Conservation (phyloP, 2,329 filamentous ascomycete genomes). For the Neonectria sp. region DNA sequence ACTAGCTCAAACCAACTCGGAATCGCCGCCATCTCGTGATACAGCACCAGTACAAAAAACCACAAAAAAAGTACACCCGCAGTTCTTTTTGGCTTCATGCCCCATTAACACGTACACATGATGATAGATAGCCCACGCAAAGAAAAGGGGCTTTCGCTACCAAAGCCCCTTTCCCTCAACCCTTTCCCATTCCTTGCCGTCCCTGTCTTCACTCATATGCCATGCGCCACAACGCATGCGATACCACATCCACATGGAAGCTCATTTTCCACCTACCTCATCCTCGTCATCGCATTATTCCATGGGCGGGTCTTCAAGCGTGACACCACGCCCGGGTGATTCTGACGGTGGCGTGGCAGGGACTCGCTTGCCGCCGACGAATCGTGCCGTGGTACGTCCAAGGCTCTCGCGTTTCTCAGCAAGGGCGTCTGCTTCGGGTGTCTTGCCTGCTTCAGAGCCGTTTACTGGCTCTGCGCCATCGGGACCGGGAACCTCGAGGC, state of each 20-base stretch:
- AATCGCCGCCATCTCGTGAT: slow-evolving; percentile 46
- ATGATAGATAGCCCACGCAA: slow-evolving; percentile 33
- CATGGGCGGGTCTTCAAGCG: slow-evolving; percentile 68
- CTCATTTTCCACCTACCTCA: slow-evolving; percentile 23
- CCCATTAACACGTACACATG: slow-evolving; percentile 51
- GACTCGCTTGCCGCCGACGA: slow-evolving; percentile 67
- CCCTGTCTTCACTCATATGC: not conserved
- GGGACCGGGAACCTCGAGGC: slow-evolving; percentile 84
- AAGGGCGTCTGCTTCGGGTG: slow-evolving; percentile 40
- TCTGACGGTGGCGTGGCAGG: slow-evolving; percentile 52
- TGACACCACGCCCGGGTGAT: slow-evolving; percentile 59
- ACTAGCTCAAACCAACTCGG: slow-evolving; percentile 39
- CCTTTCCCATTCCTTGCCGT: slow-evolving; percentile 6
- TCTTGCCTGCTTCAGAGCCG: slow-evolving; percentile 52
- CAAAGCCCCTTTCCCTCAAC: not conserved
- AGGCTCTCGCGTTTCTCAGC: slow-evolving; percentile 76
- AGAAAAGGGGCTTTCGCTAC: slow-evolving; percentile 5
- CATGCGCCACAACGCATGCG: slow-evolving; percentile 12
- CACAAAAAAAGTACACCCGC: slow-evolving; percentile 35
- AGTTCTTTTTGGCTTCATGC: slow-evolving; percentile 49
- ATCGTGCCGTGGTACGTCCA: slow-evolving; percentile 59
- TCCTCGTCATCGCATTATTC: slow-evolving; percentile 53
- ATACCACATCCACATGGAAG: slow-evolving; percentile 28
- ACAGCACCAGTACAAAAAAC: slow-evolving; percentile 49
- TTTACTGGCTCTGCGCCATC: slow-evolving; percentile 63